Evolutionary conservation across 2,329 filamentous ascomycete species (phyloP), one percentile per base, ranked within the genome.

Genomic region (Xylaria sp.): DNA sequence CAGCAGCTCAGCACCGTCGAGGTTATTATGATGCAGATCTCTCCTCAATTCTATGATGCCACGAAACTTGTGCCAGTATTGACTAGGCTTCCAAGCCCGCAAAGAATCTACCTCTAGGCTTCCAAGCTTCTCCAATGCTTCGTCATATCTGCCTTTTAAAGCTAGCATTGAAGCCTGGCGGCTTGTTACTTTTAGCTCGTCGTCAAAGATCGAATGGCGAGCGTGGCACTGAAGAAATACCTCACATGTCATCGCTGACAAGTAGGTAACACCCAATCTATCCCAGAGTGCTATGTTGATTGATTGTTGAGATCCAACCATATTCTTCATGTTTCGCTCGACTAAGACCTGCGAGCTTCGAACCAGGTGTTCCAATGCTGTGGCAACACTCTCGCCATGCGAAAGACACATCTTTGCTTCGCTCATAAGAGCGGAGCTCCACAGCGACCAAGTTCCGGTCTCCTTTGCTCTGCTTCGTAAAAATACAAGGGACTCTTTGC

Each of bases 391-490:
- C 81, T 89, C 88, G 10, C 93, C 93, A 75, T 90, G 91, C 63
- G 89, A 86, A 65, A 98, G 85, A 23, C 88, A 88, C 50, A 97
- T 82, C 78, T 94, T 97, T 2, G 94, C 93, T 79, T 98, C 94
- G 74, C 91, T 94, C 62, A 97, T 84, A 16, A 97, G 83, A 1
- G 93, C 92, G 1, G 93, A 94, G 76, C 92, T 93, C 82, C 95
- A 89, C 2, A 98, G 82, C 61, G 90, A 90, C 88, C 93, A 96
- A 88, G 96, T 94, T 64, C 93, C 92, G 0, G 89, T 88, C 76
- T 98, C 94, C 76, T 91, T 94, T 2, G 95, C 92, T 78, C 96
- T 96, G 18, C 90, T 88, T 71, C 95, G 93, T 47, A 98, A 86
- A 75, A 96, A 98, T 0, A 89, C 86, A 6, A 98, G 85, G 0